Evolutionary conservation across 352 stramenopile genomes (phyloP), one percentile per base, ranked within the genome.

Genomic region (Globisporangium perplexum): DNA sequence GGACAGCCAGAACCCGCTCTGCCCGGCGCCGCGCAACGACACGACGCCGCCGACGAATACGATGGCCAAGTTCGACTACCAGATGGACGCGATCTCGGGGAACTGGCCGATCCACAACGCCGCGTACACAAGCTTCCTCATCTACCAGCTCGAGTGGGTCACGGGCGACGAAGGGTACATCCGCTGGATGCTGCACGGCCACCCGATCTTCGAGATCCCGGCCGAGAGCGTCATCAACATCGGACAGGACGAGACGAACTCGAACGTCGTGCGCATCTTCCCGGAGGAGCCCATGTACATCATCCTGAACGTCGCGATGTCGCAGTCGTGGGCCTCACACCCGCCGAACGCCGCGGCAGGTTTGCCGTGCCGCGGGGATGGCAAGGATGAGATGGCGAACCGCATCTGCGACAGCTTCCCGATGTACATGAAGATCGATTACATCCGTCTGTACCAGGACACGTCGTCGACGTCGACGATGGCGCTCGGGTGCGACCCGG

Each of bases 241-340:
- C 1, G 64, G 71, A 0, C 77, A 89, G 59, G 68, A 69, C 41
- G 51, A 55, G 35, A 60, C 41, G 15, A 68, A 73, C 12, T 59
- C 72, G 36, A 91, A 89, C 50, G 74, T 72, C 7, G 44, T 55
- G 33, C 74, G 76, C n/a, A 74, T 67, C 1, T 85, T 89, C 54
- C 72, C 75, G 1, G 80, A 92, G 41, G 94, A 98, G 61, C 92
- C 94, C 8, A 93, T 90, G 70, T 98, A 97, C 68, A 71, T 98
- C 57, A 80, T 98, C 53, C 65, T 98, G 48, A 98, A 98, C 71
- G 95, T 96, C 24, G 94, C 94, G 1, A 62, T 98, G 30, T 96
- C 86, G 18, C 69, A 71, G 20, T 65, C 85, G 55, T 98, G 94
- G 94, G 89, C 75, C 0, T 63, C 78, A 12, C 67, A 65, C 45